phyloP scores from a whole-genome alignment of 148 eudicot genomes.

The Rhododendron mucronatum region DNA sequence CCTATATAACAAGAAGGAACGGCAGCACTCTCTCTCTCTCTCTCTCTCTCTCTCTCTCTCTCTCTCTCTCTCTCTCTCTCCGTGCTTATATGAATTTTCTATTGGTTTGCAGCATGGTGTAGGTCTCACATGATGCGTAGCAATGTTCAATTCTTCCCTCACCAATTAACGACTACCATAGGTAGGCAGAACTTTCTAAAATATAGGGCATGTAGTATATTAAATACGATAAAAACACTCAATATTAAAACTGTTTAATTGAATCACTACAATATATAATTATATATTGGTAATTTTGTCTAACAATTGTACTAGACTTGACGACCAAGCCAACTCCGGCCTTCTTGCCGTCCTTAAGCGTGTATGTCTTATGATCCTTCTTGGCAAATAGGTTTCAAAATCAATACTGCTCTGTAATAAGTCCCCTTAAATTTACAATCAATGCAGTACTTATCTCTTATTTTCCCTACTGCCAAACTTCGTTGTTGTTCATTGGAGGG shows the following conservation, averaged over 20 bases:
- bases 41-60: too few species aligned
- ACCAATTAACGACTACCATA: background rate
- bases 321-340: background rate
- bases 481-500: background rate
- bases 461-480: background rate
- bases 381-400: background rate
- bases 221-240: background rate
- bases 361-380: background rate
- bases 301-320: background rate
- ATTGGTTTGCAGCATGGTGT: background rate
- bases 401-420: background rate
- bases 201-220: background rate
- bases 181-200: background rate
- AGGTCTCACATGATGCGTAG: background rate
- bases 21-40: too few species aligned
- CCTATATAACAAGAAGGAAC: too few species aligned
- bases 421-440: background rate
- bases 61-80: too few species aligned
- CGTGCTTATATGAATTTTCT: background rate
- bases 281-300: background rate
- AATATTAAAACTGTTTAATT: too few species aligned
- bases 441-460: background rate
- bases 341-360: background rate
- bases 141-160: too few species aligned
- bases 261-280: background rate